Evolutionary conservation across 129 eudicot genomes (phyloP), one percentile per base, ranked within the genome.

Genomic region (Chrysanthemum seticuspe): DNA sequence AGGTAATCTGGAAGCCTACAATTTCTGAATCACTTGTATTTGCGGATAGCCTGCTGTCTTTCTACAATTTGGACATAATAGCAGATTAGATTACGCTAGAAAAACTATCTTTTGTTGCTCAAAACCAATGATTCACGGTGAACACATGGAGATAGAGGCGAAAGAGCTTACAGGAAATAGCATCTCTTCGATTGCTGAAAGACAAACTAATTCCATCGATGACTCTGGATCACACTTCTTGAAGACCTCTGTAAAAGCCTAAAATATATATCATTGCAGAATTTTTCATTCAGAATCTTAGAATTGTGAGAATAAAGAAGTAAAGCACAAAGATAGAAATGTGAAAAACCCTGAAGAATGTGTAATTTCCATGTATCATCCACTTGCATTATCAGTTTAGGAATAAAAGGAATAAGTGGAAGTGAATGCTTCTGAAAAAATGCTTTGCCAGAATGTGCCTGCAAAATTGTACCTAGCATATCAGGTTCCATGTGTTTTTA

Each of bases 221-320:
- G 97, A 95, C 72, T 83, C 94, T 14, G 88, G 85, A 70, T 68
- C 81, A 79, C 89, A 86, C 65, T 74, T 84, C 77, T 34, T 81
- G 80, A 90, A 95, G 60, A 68, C 88, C 71, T 68, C 79, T 1
- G 99, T 95, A 74, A 90, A 95, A 54, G 89, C 96, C 97, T 95
- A 89, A 76, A 83, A 74, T 13, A 12, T 6, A 48, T 19, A 56
- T 16, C 67, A 62, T 62, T 27, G 67, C 29, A 10, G 45, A 62
- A 3, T n/a, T 1, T 62, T 62, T 27, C 1, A 25, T 25, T 50
- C 53, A 23, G n/a, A 73, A 70, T 27, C 19, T 47, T 55, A 27
- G 56, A 25, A 7, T 21, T 31, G 76, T 58, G 34, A 75, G 75
- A 47, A 80, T 76, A 40, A 68, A 56, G 10, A 49, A 50, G 61